Percentiles rank a stretch among this genome's conserved stretches.
Conservation (phyloP, 2,329 filamentous ascomycete species). For the Ophiocordyceps unilateralis region DNA sequence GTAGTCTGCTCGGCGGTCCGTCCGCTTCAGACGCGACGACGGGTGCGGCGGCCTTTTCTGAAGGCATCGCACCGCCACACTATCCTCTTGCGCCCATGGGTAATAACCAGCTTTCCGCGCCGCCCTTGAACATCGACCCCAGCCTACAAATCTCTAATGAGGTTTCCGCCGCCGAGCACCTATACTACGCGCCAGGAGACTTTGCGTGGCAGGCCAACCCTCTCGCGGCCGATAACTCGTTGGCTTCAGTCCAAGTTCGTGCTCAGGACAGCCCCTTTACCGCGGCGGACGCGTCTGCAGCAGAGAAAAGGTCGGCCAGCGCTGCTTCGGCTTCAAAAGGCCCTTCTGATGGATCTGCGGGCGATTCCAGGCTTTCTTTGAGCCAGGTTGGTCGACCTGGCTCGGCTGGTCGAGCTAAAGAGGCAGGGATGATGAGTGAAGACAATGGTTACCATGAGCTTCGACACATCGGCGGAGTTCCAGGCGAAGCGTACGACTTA, state of each 20-base stretch:
- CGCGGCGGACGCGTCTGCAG: neutral
- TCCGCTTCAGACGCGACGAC: neutral
- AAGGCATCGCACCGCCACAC: neutral
- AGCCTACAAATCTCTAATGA: constrained; percentile 3
- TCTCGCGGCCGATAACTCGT: neutral
- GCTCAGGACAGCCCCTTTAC: neutral
- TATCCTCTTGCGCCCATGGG: constrained; percentile 1
- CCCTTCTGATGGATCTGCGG: neutral
- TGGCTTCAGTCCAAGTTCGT: neutral
- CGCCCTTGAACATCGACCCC: constrained; percentile 4
- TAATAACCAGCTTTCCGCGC: neutral
- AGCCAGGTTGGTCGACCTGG: neutral
- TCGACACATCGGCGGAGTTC: constrained; percentile 10
- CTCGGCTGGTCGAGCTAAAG: neutral
- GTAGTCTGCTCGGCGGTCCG: neutral
- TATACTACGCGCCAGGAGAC: neutral
- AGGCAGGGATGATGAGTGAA: neutral
- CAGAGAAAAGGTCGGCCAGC: neutral
- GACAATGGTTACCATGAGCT: constrained; percentile 7
- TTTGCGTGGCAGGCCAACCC: neutral
- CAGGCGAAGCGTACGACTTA: constrained; percentile 17
- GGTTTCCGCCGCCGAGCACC: neutral
- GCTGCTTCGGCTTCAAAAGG: neutral
- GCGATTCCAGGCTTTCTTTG: neutral
- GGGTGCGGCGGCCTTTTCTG: neutral